Evolutionary conservation across 2,329 filamentous ascomycete species (phyloP), one percentile per base, ranked within the genome.

Genomic region (Coccinonectria pachysandricola): DNA sequence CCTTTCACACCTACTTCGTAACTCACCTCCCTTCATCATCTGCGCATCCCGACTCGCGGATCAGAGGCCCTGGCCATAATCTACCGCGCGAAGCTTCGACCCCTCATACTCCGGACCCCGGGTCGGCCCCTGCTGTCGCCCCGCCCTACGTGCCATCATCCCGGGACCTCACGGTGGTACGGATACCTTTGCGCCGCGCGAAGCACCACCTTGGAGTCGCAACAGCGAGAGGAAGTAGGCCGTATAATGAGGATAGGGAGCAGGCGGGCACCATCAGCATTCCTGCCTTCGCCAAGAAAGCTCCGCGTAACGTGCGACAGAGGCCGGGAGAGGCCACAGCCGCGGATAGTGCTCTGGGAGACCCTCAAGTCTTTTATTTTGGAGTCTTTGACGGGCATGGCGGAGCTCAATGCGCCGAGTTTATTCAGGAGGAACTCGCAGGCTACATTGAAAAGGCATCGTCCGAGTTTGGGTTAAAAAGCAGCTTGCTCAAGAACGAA

Each of bases 311-410:
- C 43, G 58, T 66, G 27, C 58, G 54, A 24, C 65, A 64, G 38
- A 63, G 56, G 20, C 53, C 58, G 13, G 70, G 63, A 35, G 75
- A 75, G 54, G 75, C 70, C 25, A 83, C 71, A 13, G 73, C 66
- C 7, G 83, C 84, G 5, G 81, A 83, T 31, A 81, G 78, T 38
- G 74, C 81, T 2, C 81, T 74, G 36, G 88, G 88, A 3, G 88
- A 96, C 49, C 88, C 88, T 2, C 88, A 96, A 51, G 79, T 96
- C 17, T 98, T 98, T 56, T 98, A 96, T 55, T 98, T 95, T 65
- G 87, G 74, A 2, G 77, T 96, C 2, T 98, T 96, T 48, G 91
- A 98, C 54, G 91, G 91, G 3, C 91, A 98, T 58, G 91, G 91
- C 7, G 91, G 91, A 12, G 71, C 64, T 12, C 82, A 94, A 52